Evolutionary conservation across 2,329 filamentous ascomycete genomes (phyloP).

Genomic region (Huntiella moniliformis): DNA sequence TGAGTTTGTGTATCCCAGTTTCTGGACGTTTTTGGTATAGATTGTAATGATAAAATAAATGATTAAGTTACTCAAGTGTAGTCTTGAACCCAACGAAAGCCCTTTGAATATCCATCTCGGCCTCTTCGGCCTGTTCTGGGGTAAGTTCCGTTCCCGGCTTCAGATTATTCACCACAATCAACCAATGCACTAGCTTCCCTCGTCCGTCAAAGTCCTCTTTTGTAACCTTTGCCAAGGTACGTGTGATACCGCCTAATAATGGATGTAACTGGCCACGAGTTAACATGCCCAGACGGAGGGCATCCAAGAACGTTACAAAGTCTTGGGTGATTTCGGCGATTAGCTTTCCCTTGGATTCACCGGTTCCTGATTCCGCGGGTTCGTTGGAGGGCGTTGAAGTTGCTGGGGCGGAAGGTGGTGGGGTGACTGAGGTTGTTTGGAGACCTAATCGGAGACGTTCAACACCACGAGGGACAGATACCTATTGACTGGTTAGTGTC

Average conservation of each 20-base stretch:
- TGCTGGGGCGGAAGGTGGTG: conserved; percentile 28
- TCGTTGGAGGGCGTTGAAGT: conserved; percentile 21
- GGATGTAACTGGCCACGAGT: conserved; percentile 96
- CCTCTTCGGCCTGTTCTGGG: conserved; percentile 70
- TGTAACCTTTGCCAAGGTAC: conserved; percentile 92
- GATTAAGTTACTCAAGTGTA: conserved; percentile 36
- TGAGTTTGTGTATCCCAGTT: conserved; percentile 95
- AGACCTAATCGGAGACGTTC: conserved; percentile 84
- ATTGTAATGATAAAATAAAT: neutral
- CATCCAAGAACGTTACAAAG: conserved; percentile 95
- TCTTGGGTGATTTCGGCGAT: conserved; percentile 89
- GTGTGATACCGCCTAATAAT: conserved; percentile 83
- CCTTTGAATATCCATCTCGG: conserved; percentile 84
- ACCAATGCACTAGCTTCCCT: conserved; percentile 95
- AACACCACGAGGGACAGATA: conserved; percentile 86
- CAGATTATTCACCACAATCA: conserved; percentile 96
- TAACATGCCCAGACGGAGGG: conserved; percentile 74
- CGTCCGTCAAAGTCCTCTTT: conserved; percentile 88
- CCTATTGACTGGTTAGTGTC: conserved; percentile 28
- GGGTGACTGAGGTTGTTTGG: conserved; percentile 58
- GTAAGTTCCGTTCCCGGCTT: conserved; percentile 78
- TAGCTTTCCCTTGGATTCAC: conserved; percentile 36
- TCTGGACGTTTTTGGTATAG: conserved; percentile 88
- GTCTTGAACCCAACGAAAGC: conserved; percentile 89
- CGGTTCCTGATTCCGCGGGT: neutral